Evolutionary conservation across 495 filamentous ascomycete species (phyloP), one percentile per base, ranked within the genome.

Genomic region (Lophiostoma macrostomum): DNA sequence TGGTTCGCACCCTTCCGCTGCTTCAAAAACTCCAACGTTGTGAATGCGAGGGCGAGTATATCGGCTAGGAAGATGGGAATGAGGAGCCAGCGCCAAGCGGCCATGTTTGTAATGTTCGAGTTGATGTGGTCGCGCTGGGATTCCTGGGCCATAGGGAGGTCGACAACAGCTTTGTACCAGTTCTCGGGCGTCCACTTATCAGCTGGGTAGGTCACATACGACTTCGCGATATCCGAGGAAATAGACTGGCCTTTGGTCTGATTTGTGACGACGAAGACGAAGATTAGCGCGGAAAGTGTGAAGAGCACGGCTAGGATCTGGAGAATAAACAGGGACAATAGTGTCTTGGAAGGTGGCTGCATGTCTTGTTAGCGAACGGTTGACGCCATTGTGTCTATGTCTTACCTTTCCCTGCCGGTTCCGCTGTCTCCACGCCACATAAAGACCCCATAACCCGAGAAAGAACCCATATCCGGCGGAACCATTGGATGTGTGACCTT

Each of bases 1-100:
- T 23, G 20, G 7, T 37, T 39, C 46, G 37, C 27, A 51, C 57
- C 36, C 43, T 53, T 60, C 23, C 50, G 27, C 36, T 60, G 57
- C 41, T 48, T 47, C 13, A 54, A 14, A 31, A 47, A 19, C 14
- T 49, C 51, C 30, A 25, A 22, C 11, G 40, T 36, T 7, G 57
- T 22, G 18, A 38, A 16, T 19, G 43, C 41, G 18, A 76, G 65
- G 13, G 72, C 73, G 10, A 75, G 37, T 10, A 80, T 34, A 45
- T 61, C 58, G 28, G 41, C 36, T 4, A 61, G 22, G 35, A 78
- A 75, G 63, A 82, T 61, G 5, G 75, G 67, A 14, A 80, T 73
- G 40, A 80, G 60, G 66, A 81, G 81, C 67, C 73, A 80, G 53
- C 72, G 65, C 77, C 78, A 80, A 5, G 67, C 76, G 25, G 69